Evolutionary conservation across 345 rosid genomes (phyloP).

Genomic region (Pugionium cornutum): DNA sequence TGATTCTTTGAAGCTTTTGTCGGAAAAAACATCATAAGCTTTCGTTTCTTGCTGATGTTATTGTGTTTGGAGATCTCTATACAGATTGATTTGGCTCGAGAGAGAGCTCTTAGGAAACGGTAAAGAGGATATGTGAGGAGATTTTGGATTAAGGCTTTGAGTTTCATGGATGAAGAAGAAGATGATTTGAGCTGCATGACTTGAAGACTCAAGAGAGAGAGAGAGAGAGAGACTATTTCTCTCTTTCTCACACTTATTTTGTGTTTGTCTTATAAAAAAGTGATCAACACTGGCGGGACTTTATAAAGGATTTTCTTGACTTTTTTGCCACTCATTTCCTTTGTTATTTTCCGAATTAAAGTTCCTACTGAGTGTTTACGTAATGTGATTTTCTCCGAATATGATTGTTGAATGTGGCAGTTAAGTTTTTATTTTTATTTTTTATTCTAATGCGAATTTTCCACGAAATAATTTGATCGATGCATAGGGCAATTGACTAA

Average conservation of each 20-base stretch:
- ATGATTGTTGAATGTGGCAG: background rate
- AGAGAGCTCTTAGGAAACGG: constrained; percentile 59
- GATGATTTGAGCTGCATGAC: constrained; percentile 40
- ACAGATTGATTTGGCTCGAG: constrained; percentile 60
- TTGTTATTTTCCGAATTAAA: constrained; percentile 8
- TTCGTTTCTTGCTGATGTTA: constrained; percentile 27
- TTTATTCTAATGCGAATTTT: constrained; percentile 18
- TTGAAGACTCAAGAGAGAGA: constrained; percentile 7
- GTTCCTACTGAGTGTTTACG: constrained; percentile 31
- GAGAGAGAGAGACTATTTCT: constrained; percentile 11
- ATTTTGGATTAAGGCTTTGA: constrained; percentile 70
- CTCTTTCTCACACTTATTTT: constrained; percentile 30
- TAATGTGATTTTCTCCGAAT: constrained; percentile 1
- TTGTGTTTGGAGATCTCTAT: constrained; percentile 46
- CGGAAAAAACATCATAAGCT: constrained; percentile 44
- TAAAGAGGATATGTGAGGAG: constrained; percentile 57
- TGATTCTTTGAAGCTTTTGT: constrained; percentile 47
- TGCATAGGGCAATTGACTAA: too few species aligned
- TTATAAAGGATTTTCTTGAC: constrained; percentile 48
- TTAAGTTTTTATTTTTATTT: background rate
- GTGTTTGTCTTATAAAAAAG: constrained; percentile 17
- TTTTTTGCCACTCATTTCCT: constrained; percentile 32
- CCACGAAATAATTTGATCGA: background rate
- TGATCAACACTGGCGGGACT: constrained; percentile 46
- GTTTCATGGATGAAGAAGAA: constrained; percentile 47